phyloP scores from a whole-genome alignment of 108 stramenopile genomes.

The Fragilaria radians region DNA sequence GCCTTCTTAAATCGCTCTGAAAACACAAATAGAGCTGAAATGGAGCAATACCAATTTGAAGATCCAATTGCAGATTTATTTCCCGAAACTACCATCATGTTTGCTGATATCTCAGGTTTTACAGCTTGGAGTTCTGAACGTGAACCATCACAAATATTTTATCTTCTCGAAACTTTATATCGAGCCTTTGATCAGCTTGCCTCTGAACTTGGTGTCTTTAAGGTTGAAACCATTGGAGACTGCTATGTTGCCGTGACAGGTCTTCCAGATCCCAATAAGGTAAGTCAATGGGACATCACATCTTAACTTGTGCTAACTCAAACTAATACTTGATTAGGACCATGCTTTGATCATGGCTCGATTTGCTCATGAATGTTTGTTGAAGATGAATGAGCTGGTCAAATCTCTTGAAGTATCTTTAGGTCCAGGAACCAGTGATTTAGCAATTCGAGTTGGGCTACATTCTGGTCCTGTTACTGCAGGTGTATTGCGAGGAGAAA shows the following conservation, averaged over 20 bases:
- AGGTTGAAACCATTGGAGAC: conserved; percentile 51
- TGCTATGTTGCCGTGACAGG: conserved; percentile 60
- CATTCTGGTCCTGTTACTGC: conserved; percentile 58
- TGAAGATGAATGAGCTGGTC: conserved; percentile 30
- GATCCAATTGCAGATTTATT: conserved; percentile 66
- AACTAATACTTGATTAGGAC: too few relatives aligned
- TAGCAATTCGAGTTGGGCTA: conserved; percentile 43
- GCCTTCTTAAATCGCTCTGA: not conserved
- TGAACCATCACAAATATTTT: conserved; percentile 49
- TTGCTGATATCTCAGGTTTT: conserved; percentile 56
- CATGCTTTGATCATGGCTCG: conserved; percentile 43
- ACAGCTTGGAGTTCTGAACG: conserved; percentile 43
- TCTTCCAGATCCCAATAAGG: conserved; percentile 31
- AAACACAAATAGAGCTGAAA: not conserved
- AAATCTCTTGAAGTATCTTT: conserved; percentile 15
- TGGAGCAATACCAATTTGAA: conserved; percentile 16
- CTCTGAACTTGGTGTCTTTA: conserved; percentile 38
- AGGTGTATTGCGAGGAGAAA: conserved; percentile 52
- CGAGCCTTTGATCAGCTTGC: conserved; percentile 50
- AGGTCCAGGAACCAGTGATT: conserved; percentile 24
- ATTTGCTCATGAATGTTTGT: conserved; percentile 42
- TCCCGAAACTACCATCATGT: conserved; percentile 57
- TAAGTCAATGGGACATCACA: too few relatives aligned
- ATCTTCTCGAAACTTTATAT: conserved; percentile 46
- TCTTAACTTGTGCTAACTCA: too few relatives aligned